Evolutionary conservation across 1,284 basidiomycete genomes (phyloP).

Genomic region (Trichosporon inkin): DNA sequence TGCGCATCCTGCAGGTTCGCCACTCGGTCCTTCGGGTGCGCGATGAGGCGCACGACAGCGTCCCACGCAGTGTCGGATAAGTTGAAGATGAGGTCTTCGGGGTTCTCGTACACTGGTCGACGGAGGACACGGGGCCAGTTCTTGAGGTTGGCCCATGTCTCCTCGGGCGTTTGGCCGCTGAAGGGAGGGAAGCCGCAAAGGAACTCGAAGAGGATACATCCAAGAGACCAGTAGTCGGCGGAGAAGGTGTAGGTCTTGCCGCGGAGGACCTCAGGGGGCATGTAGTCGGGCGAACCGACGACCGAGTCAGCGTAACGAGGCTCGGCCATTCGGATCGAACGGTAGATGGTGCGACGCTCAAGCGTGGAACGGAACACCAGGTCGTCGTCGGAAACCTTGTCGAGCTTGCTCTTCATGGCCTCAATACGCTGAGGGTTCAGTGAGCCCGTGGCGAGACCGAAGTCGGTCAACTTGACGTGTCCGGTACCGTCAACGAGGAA

Average conservation of each 20-base stretch:
- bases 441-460: constrained; percentile 93
- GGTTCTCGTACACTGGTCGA: constrained; percentile 89
- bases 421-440: constrained; percentile 94
- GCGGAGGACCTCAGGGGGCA: constrained; percentile 74
- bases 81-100: constrained; percentile 96
- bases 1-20: constrained; percentile 69
- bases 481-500: constrained; percentile 93
- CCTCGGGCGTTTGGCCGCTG: constrained; percentile 89
- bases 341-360: constrained; percentile 91
- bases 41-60: constrained; percentile 73
- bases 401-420: constrained; percentile 84
- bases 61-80: constrained; percentile 92
- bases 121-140: constrained; percentile 92
- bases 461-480: constrained; percentile 98
- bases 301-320: constrained; percentile 95
- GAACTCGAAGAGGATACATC: constrained; percentile 98
- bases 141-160: constrained; percentile 99
- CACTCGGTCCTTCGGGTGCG: constrained; percentile 74
- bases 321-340: constrained; percentile 84
- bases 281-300: constrained; percentile 95
- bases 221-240: constrained; percentile 98
- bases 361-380: constrained; percentile 87
- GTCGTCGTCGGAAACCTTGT: constrained; percentile 92
- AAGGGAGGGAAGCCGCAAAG: constrained; percentile 95
- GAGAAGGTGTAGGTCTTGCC: constrained; percentile 92